These are phyloP conservation scores for Curvularia sp. DNA, from an alignment of 2,329 filamentous ascomycete species.

Conservation along the genomic window DNA sequence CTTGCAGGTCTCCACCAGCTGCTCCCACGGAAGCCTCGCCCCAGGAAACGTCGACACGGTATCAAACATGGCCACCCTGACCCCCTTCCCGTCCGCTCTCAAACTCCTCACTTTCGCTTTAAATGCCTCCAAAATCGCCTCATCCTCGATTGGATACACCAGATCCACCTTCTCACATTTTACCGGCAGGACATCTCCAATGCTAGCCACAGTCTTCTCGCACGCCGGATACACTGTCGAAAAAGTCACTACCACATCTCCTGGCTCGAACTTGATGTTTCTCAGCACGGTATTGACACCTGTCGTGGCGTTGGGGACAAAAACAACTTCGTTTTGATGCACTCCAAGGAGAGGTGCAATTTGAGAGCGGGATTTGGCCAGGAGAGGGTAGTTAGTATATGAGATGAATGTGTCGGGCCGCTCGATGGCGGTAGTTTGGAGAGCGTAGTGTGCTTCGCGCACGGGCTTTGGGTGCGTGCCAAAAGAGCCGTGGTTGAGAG, in stretches of 20 bases:
- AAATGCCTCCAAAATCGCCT: neutral
- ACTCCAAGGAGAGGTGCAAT: neutral
- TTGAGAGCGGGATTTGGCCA: neutral
- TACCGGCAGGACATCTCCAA: neutral
- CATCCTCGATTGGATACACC: neutral
- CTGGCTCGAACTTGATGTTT: neutral
- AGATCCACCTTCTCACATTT: neutral
- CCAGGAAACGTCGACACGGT: neutral
- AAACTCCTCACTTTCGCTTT: neutral
- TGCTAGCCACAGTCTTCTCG: neutral
- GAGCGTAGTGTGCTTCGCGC: neutral
- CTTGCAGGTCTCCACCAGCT: neutral
- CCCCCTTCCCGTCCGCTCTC: neutral
- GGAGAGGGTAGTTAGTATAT: neutral
- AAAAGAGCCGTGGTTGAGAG: neutral
- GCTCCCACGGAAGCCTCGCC: neutral
- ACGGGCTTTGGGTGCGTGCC: neutral
- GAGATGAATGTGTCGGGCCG: neutral
- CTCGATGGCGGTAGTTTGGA: neutral
- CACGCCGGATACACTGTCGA: neutral
- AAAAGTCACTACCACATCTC: neutral
- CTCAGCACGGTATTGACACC: neutral
- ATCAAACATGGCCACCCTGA: neutral
- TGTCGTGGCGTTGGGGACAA: neutral
- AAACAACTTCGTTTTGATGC: neutral